These are phyloP conservation scores for Petunia hybrid DNA, from an alignment of 305 asterid species.

Conservation along the genomic window DNA sequence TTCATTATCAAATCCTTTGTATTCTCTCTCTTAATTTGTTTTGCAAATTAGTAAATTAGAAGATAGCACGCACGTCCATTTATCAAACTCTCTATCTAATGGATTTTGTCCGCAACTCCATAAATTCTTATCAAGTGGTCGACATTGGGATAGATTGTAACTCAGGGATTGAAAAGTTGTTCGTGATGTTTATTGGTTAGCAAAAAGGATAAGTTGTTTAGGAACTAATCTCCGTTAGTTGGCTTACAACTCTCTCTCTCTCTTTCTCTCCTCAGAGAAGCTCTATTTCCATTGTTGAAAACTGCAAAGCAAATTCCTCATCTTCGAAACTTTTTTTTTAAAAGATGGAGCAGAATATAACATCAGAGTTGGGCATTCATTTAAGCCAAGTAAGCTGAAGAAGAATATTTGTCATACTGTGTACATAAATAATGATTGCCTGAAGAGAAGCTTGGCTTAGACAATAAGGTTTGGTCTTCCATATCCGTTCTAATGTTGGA, in stretches of 20 bases:
- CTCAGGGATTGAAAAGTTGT: not conserved
- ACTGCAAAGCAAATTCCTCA: not conserved
- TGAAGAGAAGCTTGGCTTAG: constrained; percentile 16
- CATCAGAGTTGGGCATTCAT: not conserved
- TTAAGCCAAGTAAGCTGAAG: constrained; percentile 10
- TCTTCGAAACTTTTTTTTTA: not conserved
- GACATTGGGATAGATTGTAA: not conserved
- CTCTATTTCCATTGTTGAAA: constrained; percentile 2
- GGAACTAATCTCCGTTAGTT: not conserved
- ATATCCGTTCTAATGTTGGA: constrained; percentile 2
- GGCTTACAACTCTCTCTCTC: constrained; percentile 49
- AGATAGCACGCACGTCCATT: constrained; percentile 6
- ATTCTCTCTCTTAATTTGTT: not conserved
- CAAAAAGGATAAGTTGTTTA: constrained; percentile 4
- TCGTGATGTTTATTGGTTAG: constrained; percentile 13
- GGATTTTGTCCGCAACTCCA: not conserved
- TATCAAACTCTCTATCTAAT: not conserved
- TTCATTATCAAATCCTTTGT: not conserved
- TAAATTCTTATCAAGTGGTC: constrained; percentile 8
- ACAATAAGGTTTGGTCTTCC: not conserved
- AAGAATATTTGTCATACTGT: constrained; percentile 11
- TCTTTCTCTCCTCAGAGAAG: constrained; percentile 21
- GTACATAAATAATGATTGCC: constrained; percentile 21
- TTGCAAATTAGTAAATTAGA: not conserved
- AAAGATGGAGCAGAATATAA: not conserved